Percentiles rank a stretch among this genome's conserved stretches.
Conservation (phyloP, 345 rosid species). For the Camelina neglecta region DNA sequence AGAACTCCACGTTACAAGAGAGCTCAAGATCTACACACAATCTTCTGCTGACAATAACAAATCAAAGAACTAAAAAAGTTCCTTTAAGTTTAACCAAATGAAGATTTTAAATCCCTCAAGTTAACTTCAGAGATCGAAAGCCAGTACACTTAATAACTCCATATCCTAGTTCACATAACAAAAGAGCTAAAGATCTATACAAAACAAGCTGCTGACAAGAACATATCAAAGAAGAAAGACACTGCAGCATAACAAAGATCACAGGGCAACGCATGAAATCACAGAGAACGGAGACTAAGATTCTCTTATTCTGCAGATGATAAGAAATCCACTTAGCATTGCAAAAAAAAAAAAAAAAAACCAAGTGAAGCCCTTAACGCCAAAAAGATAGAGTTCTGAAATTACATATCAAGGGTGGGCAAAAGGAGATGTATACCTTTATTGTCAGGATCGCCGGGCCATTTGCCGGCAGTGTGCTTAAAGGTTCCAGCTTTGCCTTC, state of each 20-base stretch:
- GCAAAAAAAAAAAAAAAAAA: neutral
- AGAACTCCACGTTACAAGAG: constrained; percentile 15
- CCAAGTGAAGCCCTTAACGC: constrained; percentile 14
- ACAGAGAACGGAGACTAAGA: neutral
- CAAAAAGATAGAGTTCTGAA: neutral
- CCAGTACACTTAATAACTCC: constrained; percentile 14
- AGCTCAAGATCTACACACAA: neutral
- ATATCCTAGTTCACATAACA: constrained; percentile 6
- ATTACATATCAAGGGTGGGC: neutral
- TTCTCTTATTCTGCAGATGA: constrained; percentile 1
- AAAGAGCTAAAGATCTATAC: neutral
- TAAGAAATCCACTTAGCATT: neutral
- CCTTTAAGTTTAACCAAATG: neutral
- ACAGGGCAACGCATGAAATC: constrained; percentile 16
- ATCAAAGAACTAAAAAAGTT: neutral
- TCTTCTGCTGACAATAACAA: neutral
- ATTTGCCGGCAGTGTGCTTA: constrained; percentile 81
- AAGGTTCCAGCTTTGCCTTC: constrained; percentile 89
- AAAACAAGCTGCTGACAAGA: neutral
- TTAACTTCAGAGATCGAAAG: constrained; percentile 18
- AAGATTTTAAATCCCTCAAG: neutral
- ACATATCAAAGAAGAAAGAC: constrained; percentile 24
- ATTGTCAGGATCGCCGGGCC: constrained; percentile 83
- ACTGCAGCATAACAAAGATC: constrained; percentile 5
- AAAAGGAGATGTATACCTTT: constrained; percentile 55